phyloP scores from a whole-genome alignment of 805 yeast genomes.

The Lipomyces mesembrius region DNA sequence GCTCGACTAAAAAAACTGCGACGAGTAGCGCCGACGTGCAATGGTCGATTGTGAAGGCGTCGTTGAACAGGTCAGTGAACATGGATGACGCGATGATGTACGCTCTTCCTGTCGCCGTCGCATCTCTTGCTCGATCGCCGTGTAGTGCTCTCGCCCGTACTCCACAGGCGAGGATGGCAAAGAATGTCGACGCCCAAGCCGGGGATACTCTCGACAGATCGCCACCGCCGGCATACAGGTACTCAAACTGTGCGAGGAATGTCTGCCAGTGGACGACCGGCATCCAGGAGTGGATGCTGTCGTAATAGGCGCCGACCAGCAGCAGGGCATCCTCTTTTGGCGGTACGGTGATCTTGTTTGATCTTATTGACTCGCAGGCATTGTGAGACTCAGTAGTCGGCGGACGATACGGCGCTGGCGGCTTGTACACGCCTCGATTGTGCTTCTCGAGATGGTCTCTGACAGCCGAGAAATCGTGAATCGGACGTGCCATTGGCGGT shows the following conservation, averaged over 20 bases:
- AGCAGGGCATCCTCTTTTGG: constrained; percentile 28
- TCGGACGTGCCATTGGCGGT: constrained; percentile 1
- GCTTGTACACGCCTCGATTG: constrained; percentile 32
- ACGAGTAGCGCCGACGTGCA: constrained; percentile 37
- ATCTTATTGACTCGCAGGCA: background rate
- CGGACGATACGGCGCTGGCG: constrained; percentile 33
- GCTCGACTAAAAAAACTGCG: constrained; percentile 37
- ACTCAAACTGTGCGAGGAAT: constrained; percentile 31
- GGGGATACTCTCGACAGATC: constrained; percentile 19
- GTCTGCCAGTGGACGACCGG: constrained; percentile 42
- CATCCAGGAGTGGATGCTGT: constrained; percentile 40
- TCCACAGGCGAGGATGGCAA: constrained; percentile 41
- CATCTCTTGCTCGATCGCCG: constrained; percentile 27
- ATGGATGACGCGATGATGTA: constrained; percentile 19
- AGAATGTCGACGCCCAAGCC: constrained; percentile 38
- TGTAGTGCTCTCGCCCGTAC: constrained; percentile 34
- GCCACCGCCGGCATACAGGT: constrained; percentile 28
- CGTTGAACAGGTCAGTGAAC: constrained; percentile 32
- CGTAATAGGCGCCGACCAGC: constrained; percentile 35
- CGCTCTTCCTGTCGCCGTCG: constrained; percentile 26
- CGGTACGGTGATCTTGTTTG: constrained; percentile 31
- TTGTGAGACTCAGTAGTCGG: background rate
- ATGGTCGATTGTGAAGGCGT: constrained; percentile 32
- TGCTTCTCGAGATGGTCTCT: constrained; percentile 14
- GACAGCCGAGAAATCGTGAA: constrained; percentile 20